Evolutionary conservation across 1,139 yeast species (phyloP).

Genomic region (Suhomyces yuchorum): DNA sequence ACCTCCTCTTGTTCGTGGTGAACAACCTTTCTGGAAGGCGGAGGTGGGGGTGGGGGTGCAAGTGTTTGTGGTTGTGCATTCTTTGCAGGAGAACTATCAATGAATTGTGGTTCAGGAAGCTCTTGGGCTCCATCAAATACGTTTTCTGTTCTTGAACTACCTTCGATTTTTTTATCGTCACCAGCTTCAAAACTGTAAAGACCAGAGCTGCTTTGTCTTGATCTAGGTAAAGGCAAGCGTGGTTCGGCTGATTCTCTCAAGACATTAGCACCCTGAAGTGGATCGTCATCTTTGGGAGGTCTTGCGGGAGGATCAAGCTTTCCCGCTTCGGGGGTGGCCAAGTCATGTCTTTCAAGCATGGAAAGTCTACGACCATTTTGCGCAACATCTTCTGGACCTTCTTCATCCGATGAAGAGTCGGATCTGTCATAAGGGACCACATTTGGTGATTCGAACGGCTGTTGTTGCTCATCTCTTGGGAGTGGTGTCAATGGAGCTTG

Average conservation of each 20-base stretch:
- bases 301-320: slow-evolving; percentile 8
- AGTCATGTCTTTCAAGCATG: slow-evolving; percentile 38
- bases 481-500: slow-evolving; percentile 3
- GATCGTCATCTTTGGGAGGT: slow-evolving; percentile 5
- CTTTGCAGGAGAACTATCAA: slow-evolving; percentile 10
- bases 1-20: slow-evolving; percentile 24
- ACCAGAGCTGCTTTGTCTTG: slow-evolving; percentile 26
- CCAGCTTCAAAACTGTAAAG: slow-evolving; percentile 48
- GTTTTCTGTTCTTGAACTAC: slow-evolving; percentile 27
- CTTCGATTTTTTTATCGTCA: slow-evolving; percentile 37
- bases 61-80: slow-evolving; percentile 20
- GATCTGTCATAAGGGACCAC: slow-evolving; percentile 23
- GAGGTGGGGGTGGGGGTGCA: slow-evolving; percentile 54
- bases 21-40: slow-evolving; percentile 66
- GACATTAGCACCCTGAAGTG: slow-evolving; percentile 6
- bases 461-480: slow-evolving; percentile 4
- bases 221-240: slow-evolving; percentile 11
- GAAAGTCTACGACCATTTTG: slow-evolving; percentile 28
- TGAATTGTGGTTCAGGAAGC: slow-evolving; percentile 23
- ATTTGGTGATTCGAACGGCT: slow-evolving; percentile 23
- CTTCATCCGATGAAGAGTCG: slow-evolving; percentile 30
- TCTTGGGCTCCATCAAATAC: slow-evolving; percentile 2
- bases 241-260: slow-evolving; percentile 8
- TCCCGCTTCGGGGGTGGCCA: slow-evolving; percentile 18
- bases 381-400: slow-evolving; percentile 23